phyloP scores from a whole-genome alignment of 2,329 filamentous ascomycete genomes.

The Monosporascus sp. region DNA sequence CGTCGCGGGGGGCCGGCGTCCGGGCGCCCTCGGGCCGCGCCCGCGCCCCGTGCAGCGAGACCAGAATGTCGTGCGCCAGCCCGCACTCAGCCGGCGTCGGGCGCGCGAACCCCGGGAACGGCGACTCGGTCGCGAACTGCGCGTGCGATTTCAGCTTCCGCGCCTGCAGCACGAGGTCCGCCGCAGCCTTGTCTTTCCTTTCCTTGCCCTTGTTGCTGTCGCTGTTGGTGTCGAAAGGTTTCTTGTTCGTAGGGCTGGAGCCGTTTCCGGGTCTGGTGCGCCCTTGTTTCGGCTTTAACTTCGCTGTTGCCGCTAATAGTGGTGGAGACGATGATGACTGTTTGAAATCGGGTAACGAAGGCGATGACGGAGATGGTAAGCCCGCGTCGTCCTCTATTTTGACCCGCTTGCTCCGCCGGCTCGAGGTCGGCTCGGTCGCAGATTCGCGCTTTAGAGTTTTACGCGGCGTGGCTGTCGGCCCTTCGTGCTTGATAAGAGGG shows the following conservation, averaged over 20 bases:
- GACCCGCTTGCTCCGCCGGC: conserved; percentile 10
- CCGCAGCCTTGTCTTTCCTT: conserved; percentile 14
- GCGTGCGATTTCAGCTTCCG: conserved; percentile 40
- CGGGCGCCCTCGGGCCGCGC: conserved; percentile 51
- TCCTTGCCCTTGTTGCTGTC: conserved; percentile 1
- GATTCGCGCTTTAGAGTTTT: background rate
- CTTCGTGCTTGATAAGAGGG: conserved; percentile 10
- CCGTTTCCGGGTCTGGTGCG: background rate
- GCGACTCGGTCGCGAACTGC: conserved; percentile 40
- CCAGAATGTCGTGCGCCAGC: conserved; percentile 61
- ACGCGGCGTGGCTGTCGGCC: background rate
- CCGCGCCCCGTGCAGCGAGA: conserved; percentile 59
- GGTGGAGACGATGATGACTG: background rate
- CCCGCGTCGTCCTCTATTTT: conserved; percentile 8
- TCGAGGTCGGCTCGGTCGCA: background rate
- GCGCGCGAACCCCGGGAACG: conserved; percentile 62
- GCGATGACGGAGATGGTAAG: background rate
- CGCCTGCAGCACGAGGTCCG: conserved; percentile 25
- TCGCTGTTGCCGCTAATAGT: conserved; percentile 1
- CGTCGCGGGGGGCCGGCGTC: conserved; percentile 48
- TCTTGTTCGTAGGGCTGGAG: conserved; percentile 6
- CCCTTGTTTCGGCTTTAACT: conserved; percentile 1
- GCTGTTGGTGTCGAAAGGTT: background rate
- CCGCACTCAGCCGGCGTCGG: conserved; percentile 65
- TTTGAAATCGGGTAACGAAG: background rate